Conservation (phyloP, 257 asterid genomes). For the Solanum sejunctum region DNA sequence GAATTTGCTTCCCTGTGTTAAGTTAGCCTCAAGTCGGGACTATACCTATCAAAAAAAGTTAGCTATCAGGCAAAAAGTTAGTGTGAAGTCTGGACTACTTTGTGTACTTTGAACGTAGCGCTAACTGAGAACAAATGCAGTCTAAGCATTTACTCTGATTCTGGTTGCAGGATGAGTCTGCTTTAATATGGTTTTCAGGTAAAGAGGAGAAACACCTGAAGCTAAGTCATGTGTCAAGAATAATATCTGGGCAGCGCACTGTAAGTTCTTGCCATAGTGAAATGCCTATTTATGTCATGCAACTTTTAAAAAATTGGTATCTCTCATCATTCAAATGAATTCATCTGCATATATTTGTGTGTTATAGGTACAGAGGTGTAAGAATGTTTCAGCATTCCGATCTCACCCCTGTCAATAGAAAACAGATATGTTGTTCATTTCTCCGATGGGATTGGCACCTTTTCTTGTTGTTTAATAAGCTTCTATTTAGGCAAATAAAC, state of each 20-base stretch:
- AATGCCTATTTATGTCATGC: background rate
- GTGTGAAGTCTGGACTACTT: background rate
- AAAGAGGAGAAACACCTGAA: conserved; percentile 92
- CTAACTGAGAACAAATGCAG: background rate
- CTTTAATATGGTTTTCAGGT: conserved; percentile 89
- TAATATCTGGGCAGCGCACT: conserved; percentile 94
- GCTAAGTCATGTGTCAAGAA: conserved; percentile 82
- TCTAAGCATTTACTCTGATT: background rate
- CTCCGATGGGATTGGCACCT: background rate
- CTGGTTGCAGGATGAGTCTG: conserved; percentile 70
- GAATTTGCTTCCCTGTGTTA: background rate
- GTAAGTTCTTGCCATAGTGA: conserved; percentile 38
- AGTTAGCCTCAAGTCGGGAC: background rate
- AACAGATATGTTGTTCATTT: background rate
- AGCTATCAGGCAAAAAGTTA: background rate
- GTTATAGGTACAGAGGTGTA: background rate
- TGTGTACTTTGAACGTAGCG: background rate
- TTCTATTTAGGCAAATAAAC: background rate
- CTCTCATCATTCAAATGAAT: background rate
- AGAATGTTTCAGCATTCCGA: background rate
- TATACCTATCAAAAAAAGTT: background rate
- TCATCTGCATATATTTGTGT: background rate
- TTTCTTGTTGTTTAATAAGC: background rate
- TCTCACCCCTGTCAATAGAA: background rate
- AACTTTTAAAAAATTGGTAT: background rate